Conservation (phyloP, 179 eudicot genomes). For the Pouteria campechiana region DNA sequence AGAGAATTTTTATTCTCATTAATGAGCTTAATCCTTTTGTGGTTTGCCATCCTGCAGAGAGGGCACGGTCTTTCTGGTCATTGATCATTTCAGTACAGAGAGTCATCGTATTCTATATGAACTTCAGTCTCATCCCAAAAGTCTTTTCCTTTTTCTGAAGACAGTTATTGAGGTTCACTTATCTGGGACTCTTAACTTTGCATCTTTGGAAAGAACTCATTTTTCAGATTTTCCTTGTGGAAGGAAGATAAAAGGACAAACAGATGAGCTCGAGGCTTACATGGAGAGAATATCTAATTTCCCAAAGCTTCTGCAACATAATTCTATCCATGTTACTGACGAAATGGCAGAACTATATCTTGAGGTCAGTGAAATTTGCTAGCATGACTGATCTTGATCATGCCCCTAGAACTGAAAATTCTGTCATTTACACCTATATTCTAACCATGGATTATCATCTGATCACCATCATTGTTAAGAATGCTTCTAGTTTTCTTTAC, state of each 20-base stretch:
- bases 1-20: background rate
- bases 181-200: constrained; percentile 55
- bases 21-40: constrained; percentile 4
- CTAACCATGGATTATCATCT: no score
- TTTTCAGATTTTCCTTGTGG: constrained; percentile 18
- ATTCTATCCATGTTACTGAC: constrained; percentile 60
- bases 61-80: constrained; percentile 56
- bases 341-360: constrained; percentile 76
- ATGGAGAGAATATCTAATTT: constrained; percentile 49
- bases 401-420: no score
- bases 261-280: constrained; percentile 33
- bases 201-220: constrained; percentile 23
- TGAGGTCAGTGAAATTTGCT: no score
- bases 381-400: no score
- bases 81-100: constrained; percentile 48
- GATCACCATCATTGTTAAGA: no score
- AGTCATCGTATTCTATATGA: constrained; percentile 39
- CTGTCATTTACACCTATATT: no score
- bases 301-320: constrained; percentile 45
- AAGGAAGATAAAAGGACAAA: constrained; percentile 29
- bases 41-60: constrained; percentile 48
- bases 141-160: constrained; percentile 88
- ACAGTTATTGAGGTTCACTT: constrained; percentile 77
- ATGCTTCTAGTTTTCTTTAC: no score
- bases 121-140: constrained; percentile 53